Conservation (phyloP, 1,139 yeast genomes). For the Sugiyamaella japonica region DNA sequence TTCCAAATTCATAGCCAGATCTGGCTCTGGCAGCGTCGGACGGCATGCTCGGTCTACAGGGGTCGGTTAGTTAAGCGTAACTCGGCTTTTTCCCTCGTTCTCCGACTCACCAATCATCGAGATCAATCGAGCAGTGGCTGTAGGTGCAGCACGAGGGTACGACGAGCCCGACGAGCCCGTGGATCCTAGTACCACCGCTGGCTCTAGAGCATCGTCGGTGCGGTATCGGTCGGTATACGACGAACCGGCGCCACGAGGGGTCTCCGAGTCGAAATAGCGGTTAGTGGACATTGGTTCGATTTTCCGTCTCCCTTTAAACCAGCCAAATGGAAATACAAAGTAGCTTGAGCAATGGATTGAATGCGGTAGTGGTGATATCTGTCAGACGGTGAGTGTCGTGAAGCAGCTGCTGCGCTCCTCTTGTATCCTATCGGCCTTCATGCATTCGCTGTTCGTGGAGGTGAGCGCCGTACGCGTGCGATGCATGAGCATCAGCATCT, state of each 20-base stretch:
- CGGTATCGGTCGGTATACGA: constrained; percentile 44
- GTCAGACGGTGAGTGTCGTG: background rate
- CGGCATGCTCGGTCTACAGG: constrained; percentile 78
- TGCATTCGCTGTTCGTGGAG: background rate
- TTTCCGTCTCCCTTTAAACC: too few species aligned
- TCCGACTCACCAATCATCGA: constrained; percentile 32
- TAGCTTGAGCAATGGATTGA: too few species aligned
- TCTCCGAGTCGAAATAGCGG: constrained; percentile 24
- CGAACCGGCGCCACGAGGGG: constrained; percentile 24
- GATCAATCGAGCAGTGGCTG: constrained; percentile 29
- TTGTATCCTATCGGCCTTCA: background rate
- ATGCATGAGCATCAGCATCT: too few species aligned
- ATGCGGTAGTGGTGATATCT: background rate
- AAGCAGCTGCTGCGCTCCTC: background rate
- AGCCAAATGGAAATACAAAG: too few species aligned
- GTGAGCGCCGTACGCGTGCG: too few species aligned
- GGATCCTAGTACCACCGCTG: constrained; percentile 20
- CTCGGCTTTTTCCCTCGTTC: too few species aligned
- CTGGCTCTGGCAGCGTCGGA: constrained; percentile 82
- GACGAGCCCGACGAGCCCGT: constrained; percentile 22
- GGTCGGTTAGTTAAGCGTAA: background rate
- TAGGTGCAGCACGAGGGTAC: constrained; percentile 22
- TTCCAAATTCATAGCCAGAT: constrained; percentile 81
- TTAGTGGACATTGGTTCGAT: constrained; percentile 16
- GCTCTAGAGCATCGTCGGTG: constrained; percentile 34